Conservation (phyloP, 2,329 filamentous ascomycete species). For the Pseudodiploospora longispora region DNA sequence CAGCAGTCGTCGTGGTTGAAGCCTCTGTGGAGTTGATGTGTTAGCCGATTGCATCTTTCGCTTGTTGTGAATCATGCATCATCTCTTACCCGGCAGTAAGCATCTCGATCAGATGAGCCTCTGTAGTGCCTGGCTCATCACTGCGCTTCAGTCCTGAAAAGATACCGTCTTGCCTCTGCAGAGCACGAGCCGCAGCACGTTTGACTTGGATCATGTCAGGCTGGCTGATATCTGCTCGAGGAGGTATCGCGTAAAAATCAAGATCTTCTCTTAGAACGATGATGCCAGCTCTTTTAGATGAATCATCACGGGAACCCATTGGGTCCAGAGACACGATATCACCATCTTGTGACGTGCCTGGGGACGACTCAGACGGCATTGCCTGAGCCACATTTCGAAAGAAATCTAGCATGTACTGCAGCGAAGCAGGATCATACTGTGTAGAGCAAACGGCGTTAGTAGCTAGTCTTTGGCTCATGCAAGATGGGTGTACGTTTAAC, state of each 20-base stretch:
- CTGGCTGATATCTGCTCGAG: conserved; percentile 72
- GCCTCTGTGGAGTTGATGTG: conserved; percentile 48
- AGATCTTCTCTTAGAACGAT: conserved; percentile 94
- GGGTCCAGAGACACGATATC: conserved; percentile 62
- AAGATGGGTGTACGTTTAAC: conserved; percentile 27
- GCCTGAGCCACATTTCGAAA: conserved; percentile 93
- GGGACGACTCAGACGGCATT: conserved; percentile 71
- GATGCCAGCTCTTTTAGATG: conserved; percentile 87
- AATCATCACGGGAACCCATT: conserved; percentile 61
- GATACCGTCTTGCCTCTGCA: conserved; percentile 85
- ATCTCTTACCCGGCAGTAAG: conserved; percentile 83
- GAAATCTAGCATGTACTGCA: conserved; percentile 99
- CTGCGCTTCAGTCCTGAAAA: conserved; percentile 93
- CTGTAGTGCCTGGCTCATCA: conserved; percentile 91
- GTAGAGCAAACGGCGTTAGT: neutral
- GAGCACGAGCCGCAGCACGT: conserved; percentile 76
- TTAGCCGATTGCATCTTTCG: neutral
- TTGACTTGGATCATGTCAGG: conserved; percentile 94
- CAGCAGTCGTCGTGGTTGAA: conserved; percentile 94
- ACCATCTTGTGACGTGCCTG: conserved; percentile 55
- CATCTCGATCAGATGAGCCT: conserved; percentile 99
- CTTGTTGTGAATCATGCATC: neutral
- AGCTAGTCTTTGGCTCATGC: neutral
- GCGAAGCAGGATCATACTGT: conserved; percentile 91
- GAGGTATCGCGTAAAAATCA: conserved; percentile 95